phyloP scores from a whole-genome alignment of 768 basidiomycete species.

The Chalciporus pseudorubinellus region DNA sequence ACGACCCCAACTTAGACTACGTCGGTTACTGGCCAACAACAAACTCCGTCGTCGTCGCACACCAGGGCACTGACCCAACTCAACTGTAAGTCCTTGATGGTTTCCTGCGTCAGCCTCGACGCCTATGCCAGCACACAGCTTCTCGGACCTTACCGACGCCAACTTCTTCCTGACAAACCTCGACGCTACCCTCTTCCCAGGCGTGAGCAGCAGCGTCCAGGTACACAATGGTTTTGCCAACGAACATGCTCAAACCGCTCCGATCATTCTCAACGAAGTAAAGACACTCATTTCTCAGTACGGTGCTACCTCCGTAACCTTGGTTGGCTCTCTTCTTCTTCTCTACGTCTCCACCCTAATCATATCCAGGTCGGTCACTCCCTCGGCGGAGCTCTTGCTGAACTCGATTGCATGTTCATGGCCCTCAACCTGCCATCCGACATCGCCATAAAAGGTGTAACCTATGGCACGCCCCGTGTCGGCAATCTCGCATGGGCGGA shows the following conservation, averaged over 20 bases:
- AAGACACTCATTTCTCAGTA: slow-evolving; percentile 37
- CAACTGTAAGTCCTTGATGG: slow-evolving; percentile 40
- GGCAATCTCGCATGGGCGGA: slow-evolving; percentile 29
- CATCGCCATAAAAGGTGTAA: slow-evolving; percentile 32
- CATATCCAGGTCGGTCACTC: slow-evolving; percentile 44
- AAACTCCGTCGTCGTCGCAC: slow-evolving; percentile 55
- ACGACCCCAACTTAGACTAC: slow-evolving; percentile 36
- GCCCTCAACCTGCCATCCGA: slow-evolving; percentile 44
- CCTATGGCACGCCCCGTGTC: slow-evolving; percentile 31
- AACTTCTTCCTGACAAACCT: slow-evolving; percentile 41
- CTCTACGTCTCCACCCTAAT: not conserved
- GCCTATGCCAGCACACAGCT: slow-evolving; percentile 25
- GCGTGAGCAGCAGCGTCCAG: slow-evolving; percentile 39
- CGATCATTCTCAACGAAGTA: slow-evolving; percentile 43
- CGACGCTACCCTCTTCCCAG: slow-evolving; percentile 53
- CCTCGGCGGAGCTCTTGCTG: slow-evolving; percentile 51
- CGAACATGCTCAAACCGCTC: slow-evolving; percentile 48
- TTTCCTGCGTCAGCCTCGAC: not conserved
- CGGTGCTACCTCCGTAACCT: slow-evolving; percentile 40
- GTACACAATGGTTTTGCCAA: slow-evolving; percentile 56
- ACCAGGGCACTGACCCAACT: slow-evolving; percentile 59
- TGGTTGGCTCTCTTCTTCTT: slow-evolving; percentile 28
- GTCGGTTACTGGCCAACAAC: slow-evolving; percentile 55
- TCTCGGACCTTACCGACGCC: slow-evolving; percentile 51
- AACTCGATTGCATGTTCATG: slow-evolving; percentile 50